Percentiles rank a stretch among this genome's conserved stretches.
Evolutionary conservation across 495 filamentous ascomycete species (phyloP).

Genomic region (Penicillium fimorum): DNA sequence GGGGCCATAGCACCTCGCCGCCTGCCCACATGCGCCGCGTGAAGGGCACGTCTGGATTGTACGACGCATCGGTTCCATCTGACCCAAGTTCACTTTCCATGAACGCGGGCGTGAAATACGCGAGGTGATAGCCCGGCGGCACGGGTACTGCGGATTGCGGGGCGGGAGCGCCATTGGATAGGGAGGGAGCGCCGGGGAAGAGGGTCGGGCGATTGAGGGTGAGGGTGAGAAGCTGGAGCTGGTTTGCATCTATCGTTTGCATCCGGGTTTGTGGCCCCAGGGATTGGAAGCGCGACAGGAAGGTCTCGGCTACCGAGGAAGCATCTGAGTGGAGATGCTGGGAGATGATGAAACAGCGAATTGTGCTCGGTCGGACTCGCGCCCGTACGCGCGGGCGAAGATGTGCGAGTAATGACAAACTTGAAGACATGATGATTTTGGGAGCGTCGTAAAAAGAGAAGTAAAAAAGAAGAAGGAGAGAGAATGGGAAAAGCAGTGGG

Average conservation of each 20-base stretch:
- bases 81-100: conserved; percentile 52
- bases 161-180: conserved; percentile 29
- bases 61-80: conserved; percentile 72
- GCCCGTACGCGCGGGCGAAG: conserved; percentile 2
- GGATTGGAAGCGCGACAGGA: conserved; percentile 43
- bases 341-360: conserved; percentile 4
- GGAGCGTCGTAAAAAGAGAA: neutral
- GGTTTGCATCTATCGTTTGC: conserved; percentile 57
- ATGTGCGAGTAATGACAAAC: neutral
- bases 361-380: conserved; percentile 1
- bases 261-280: conserved; percentile 42
- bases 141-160: conserved; percentile 42
- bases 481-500: neutral
- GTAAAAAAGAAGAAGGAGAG: neutral
- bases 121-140: conserved; percentile 67
- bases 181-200: conserved; percentile 27
- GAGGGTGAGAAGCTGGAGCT: conserved; percentile 54
- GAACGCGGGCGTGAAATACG: conserved; percentile 66
- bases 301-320: conserved; percentile 40
- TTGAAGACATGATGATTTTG: neutral
- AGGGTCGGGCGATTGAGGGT: conserved; percentile 51
- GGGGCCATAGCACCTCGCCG: conserved; percentile 57
- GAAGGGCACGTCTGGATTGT: conserved; percentile 64
- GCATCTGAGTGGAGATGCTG: conserved; percentile 16
- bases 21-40: conserved; percentile 79